These are phyloP conservation scores for Kappamyces sp. DNA, from an alignment of 192 early-diverging fungal genomes.

Conservation along the genomic window DNA sequence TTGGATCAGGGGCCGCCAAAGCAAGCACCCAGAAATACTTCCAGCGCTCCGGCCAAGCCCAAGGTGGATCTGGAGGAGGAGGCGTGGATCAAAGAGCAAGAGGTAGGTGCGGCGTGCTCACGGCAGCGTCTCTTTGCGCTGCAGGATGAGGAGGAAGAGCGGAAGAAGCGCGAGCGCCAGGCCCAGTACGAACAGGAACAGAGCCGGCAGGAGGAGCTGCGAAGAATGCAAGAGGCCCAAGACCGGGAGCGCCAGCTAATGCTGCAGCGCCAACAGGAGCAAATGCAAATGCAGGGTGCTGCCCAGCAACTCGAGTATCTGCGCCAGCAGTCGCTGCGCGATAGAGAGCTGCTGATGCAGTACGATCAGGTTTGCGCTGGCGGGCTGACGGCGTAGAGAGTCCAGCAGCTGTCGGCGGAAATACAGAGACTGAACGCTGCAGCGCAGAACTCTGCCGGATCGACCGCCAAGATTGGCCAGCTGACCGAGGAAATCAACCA, in stretches of 20 bases:
- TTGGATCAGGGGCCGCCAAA: slow-evolving; percentile 65
- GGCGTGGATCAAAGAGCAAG: slow-evolving; percentile 17
- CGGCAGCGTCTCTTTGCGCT: slow-evolving; percentile 61
- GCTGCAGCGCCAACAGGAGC: slow-evolving; percentile 66
- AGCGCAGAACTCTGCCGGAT: slow-evolving; percentile 49
- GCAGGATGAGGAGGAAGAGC: slow-evolving; percentile 67
- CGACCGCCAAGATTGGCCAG: slow-evolving; percentile 11
- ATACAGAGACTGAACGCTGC: slow-evolving; percentile 62
- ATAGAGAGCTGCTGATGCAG: slow-evolving; percentile 77
- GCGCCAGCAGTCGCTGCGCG: slow-evolving; percentile 71
- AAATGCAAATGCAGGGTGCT: slow-evolving; percentile 45
- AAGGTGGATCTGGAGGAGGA: slow-evolving; percentile 21
- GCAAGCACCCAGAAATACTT: slow-evolving; percentile 42
- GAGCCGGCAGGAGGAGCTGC: slow-evolving; percentile 65
- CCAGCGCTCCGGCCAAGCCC: slow-evolving; percentile 41
- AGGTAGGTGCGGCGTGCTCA: slow-evolving; percentile 42
- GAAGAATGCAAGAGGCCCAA: slow-evolving; percentile 20
- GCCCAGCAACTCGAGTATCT: slow-evolving; percentile 75
- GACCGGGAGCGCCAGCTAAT: slow-evolving; percentile 49
- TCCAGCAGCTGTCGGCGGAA: slow-evolving; percentile 81
- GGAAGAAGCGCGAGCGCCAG: slow-evolving; percentile 60
- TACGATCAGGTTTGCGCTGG: slow-evolving; percentile 62
- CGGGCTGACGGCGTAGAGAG: slow-evolving; percentile 43
- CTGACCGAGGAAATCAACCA: slow-evolving; percentile 75
- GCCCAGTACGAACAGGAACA: slow-evolving; percentile 71